phyloP scores from a whole-genome alignment of 2,329 filamentous ascomycete species.

The Elsinoe perseae region DNA sequence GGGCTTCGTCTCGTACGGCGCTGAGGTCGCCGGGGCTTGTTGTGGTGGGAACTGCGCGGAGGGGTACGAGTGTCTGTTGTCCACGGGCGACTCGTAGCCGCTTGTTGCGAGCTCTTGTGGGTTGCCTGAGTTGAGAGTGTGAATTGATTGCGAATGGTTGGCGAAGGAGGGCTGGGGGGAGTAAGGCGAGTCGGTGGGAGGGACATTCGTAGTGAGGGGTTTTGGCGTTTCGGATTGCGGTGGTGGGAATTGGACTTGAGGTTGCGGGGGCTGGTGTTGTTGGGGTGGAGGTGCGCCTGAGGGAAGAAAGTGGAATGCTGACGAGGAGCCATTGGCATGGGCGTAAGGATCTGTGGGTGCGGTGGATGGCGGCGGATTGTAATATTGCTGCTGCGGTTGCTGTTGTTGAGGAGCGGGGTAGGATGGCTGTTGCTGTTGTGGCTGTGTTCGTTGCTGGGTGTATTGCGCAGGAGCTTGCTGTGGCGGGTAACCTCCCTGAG shows the following conservation, averaged over 20 bases:
- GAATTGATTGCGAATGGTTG: constrained; percentile 34
- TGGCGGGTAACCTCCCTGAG: constrained; percentile 27
- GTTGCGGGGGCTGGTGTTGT: background rate
- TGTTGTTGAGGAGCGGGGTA: constrained; percentile 25
- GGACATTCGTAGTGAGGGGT: constrained; percentile 22
- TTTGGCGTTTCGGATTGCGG: constrained; percentile 19
- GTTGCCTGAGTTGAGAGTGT: constrained; percentile 32
- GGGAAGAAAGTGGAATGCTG: constrained; percentile 32
- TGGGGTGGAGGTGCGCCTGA: constrained; percentile 24
- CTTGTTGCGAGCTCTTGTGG: constrained; percentile 43
- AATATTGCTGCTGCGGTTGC: constrained; percentile 22
- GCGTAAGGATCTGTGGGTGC: constrained; percentile 20
- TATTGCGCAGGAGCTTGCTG: constrained; percentile 27
- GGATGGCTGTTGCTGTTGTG: constrained; percentile 22
- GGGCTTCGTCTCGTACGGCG: constrained; percentile 2
- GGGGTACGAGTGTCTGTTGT: constrained; percentile 37
- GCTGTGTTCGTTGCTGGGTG: constrained; percentile 26
- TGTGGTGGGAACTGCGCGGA: constrained; percentile 24
- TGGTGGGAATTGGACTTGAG: constrained; percentile 23
- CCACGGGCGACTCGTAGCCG: constrained; percentile 41
- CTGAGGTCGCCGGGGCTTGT: constrained; percentile 16
- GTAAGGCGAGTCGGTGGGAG: constrained; percentile 24
- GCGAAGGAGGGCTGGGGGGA: constrained; percentile 22
- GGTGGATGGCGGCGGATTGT: constrained; percentile 14
- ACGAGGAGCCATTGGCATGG: constrained; percentile 14